A percentile compares a stretch with the other conserved stretches of the same genome.
phyloP scores from a whole-genome alignment of 805 yeast species.

The Pichia manshurica region DNA sequence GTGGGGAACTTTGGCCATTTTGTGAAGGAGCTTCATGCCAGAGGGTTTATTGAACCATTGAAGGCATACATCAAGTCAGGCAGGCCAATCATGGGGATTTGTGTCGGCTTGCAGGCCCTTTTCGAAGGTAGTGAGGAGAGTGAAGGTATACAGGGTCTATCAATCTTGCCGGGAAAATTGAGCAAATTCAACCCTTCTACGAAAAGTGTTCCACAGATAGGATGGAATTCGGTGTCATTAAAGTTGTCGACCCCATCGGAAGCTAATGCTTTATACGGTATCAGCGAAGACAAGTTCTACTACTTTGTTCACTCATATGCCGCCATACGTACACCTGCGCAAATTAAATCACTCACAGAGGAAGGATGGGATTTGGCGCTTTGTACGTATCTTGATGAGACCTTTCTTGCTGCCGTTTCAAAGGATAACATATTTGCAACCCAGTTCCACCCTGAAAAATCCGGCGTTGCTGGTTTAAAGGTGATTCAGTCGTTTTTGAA shows the following conservation, averaged over 20 bases:
- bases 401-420: conserved; percentile 74
- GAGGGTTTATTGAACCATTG: conserved; percentile 64
- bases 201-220: conserved; percentile 94
- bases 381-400: conserved; percentile 70
- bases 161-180: conserved; percentile 48
- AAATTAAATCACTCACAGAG: conserved; percentile 28
- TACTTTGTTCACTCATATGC: conserved; percentile 96
- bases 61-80: conserved; percentile 66
- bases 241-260: background rate
- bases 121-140: conserved; percentile 73
- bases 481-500: conserved; percentile 69
- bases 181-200: conserved; percentile 52
- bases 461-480: conserved; percentile 83
- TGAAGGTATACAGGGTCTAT: conserved; percentile 53
- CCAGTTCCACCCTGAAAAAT: conserved; percentile 98
- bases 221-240: conserved; percentile 62
- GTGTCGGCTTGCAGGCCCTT: conserved; percentile 91
- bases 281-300: conserved; percentile 65
- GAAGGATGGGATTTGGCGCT: conserved; percentile 65
- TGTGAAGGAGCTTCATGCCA: conserved; percentile 57
- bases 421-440: conserved; percentile 85
- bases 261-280: conserved; percentile 45
- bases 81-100: conserved; percentile 88
- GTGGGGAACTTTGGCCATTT: conserved; percentile 98
- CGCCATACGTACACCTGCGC: conserved; percentile 41